Percentiles rank a stretch among this genome's conserved stretches.
Evolutionary conservation across 495 filamentous ascomycete species (phyloP).

Genomic region (Hamigera avellanea): DNA sequence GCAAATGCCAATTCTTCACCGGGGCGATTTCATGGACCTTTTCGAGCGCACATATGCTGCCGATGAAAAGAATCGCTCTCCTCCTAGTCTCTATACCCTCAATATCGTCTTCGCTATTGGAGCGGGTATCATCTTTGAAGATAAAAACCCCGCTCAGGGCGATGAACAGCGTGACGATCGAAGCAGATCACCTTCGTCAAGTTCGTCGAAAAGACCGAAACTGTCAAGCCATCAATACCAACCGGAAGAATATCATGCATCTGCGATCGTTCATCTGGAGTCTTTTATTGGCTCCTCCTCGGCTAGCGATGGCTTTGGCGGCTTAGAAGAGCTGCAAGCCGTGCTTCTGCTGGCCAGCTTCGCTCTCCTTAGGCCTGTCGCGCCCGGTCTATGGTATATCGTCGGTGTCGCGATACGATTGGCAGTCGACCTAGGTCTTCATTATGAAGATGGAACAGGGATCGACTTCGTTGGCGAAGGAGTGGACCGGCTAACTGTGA

Average conservation of each 20-base stretch:
- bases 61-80: slow-evolving; percentile 56
- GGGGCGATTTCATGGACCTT: slow-evolving; percentile 73
- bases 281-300: slow-evolving; percentile 64
- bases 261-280: slow-evolving; percentile 84
- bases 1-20: slow-evolving; percentile 86
- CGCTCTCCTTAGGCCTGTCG: slow-evolving; percentile 79
- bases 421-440: slow-evolving; percentile 82
- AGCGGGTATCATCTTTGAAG: slow-evolving; percentile 80
- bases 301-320: slow-evolving; percentile 54
- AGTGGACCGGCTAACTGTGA: slow-evolving; percentile 7
- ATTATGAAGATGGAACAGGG: slow-evolving; percentile 80
- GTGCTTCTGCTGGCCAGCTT: slow-evolving; percentile 85
- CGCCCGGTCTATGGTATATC: slow-evolving; percentile 94
- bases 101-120: slow-evolving; percentile 99
- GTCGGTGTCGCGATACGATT: slow-evolving; percentile 84
- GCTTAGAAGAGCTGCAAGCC: slow-evolving; percentile 84
- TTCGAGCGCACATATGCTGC: slow-evolving; percentile 67
- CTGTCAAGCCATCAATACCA: slow-evolving; percentile 59
- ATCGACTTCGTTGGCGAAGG: slow-evolving; percentile 37
- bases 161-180: slow-evolving; percentile 22
- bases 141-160: slow-evolving; percentile 30
- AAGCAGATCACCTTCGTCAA: slow-evolving; percentile 19
- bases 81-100: slow-evolving; percentile 79
- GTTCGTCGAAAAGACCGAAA: slow-evolving; percentile 38
- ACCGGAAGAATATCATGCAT: slow-evolving; percentile 92